Percentiles rank a stretch among this genome's conserved stretches.
phyloP scores from a whole-genome alignment of 768 basidiomycete species.

The Imleria badia region DNA sequence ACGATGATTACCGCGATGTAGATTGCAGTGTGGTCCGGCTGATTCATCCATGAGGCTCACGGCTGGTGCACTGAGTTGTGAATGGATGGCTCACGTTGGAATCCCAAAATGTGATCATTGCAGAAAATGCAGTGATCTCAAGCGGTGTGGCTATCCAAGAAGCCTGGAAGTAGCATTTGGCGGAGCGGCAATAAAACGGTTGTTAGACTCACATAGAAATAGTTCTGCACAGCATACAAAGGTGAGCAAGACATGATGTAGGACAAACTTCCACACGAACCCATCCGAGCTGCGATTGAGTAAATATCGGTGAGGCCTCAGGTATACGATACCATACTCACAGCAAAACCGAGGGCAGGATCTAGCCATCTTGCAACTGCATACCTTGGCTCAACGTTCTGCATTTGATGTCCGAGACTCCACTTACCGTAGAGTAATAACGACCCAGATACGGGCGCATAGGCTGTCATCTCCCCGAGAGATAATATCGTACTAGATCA shows the following conservation, averaged over 20 bases:
- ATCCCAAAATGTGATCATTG: conserved; percentile 54
- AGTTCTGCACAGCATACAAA: conserved; percentile 24
- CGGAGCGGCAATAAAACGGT: neutral
- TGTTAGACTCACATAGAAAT: conserved; percentile 31
- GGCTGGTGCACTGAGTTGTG: neutral
- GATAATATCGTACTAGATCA: conserved; percentile 27
- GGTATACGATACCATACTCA: conserved; percentile 5
- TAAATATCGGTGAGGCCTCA: neutral
- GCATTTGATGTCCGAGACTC: neutral
- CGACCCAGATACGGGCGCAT: conserved; percentile 30
- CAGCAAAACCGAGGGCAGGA: conserved; percentile 32
- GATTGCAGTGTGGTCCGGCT: conserved; percentile 38
- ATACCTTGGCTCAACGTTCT: neutral
- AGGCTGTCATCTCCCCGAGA: conserved; percentile 31
- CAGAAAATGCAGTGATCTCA: conserved; percentile 50
- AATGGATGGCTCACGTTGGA: conserved; percentile 7
- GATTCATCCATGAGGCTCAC: conserved; percentile 12
- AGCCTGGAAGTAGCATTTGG: conserved; percentile 6
- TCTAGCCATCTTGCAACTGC: conserved; percentile 34
- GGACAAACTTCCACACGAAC: conserved; percentile 6
- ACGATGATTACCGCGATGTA: conserved; percentile 43
- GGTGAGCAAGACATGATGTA: too few relatives aligned
- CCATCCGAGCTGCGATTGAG: conserved; percentile 22
- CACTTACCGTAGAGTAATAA: conserved; percentile 28
- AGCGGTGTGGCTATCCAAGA: conserved; percentile 44